A percentile compares a stretch with the other conserved stretches of the same genome.
Evolutionary conservation across 495 filamentous ascomycete genomes (phyloP).

Genomic region (Ascodesmis nigricans): DNA sequence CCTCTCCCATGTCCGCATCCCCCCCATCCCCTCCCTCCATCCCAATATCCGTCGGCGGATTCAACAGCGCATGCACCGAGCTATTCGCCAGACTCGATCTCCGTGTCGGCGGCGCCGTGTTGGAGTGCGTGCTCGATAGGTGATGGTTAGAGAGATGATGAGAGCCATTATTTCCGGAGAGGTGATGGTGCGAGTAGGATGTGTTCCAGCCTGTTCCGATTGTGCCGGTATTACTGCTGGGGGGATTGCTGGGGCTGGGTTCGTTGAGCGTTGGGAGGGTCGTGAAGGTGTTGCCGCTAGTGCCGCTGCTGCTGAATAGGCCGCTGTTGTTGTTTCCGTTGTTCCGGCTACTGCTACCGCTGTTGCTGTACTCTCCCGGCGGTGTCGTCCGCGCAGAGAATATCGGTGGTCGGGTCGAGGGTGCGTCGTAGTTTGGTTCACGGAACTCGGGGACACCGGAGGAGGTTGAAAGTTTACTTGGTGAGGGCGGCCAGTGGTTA

Average conservation of each 20-base stretch:
- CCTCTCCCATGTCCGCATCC: too few relatives aligned
- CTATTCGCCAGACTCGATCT: constrained; percentile 48
- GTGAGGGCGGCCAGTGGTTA: constrained; percentile 78
- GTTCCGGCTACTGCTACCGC: constrained; percentile 30
- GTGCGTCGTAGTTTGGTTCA: constrained; percentile 23
- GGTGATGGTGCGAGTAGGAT: too few relatives aligned
- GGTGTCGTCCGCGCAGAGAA: constrained; percentile 18
- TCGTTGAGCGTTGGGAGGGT: too few relatives aligned
- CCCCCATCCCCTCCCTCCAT: too few relatives aligned
- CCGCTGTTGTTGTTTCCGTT: constrained; percentile 29
- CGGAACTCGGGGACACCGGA: neutral
- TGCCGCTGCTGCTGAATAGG: constrained; percentile 23
- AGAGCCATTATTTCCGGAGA: too few relatives aligned
- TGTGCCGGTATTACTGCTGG: too few relatives aligned
- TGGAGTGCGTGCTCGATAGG: too few relatives aligned
- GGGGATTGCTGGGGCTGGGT: too few relatives aligned
- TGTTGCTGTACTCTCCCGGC: constrained; percentile 12
- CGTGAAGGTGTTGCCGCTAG: too few relatives aligned
- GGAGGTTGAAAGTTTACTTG: constrained; percentile 27
- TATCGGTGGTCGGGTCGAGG: constrained; percentile 11
- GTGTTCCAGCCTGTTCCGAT: too few relatives aligned
- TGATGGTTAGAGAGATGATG: too few relatives aligned
- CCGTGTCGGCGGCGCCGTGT: constrained; percentile 37
- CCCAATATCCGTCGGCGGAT: too few relatives aligned
- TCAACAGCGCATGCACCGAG: constrained; percentile 57